Base-by-base conservation (phyloP, 768 basidiomycete genomes). In the Lactarius hatsudake region DNA sequence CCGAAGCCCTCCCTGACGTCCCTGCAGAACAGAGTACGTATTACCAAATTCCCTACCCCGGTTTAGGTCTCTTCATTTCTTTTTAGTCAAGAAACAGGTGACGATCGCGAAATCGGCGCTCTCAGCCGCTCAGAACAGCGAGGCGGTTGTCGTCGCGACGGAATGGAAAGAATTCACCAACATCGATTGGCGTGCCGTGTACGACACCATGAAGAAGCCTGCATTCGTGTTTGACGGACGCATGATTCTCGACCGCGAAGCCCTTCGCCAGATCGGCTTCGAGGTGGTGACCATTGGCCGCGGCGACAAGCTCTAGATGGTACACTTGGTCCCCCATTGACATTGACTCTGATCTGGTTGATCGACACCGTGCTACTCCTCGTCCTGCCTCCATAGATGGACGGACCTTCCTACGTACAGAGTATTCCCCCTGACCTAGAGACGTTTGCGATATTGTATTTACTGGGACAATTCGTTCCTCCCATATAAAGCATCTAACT, bases 111-210 rank as follows among this genome's bases (percentile, higher is more conserved):
- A 78, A 53, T 89, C 88, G 9, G 94, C 94, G 1, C 78, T 94
- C 64, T 93, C 94, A 72, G 97, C 96, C 5, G 95, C 93, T 81
- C 86, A 85, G 76, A 81, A 88, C 67, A 88, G 93, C 54, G 97
- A 98, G 76, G 96, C 94, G 4, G 87, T 99, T 70, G 93, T 98
- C 58, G 89, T 99, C 72, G 94, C 93, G 32, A 99, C 97, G 3
- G 96, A 96, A 79, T 97, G 95, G 96, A 93, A 90, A 77, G 96
- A 98, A 79, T 99, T 99, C 86, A 85, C 84, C 74, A 84, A 89
- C 45, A 91, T 99, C 71, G 88, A 96, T 79, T 99, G 97, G 97
- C 76, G 85, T 72, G 80, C 80, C 42, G 90, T 98, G 51, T 97
- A 98, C 79, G 77, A 80, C 60, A 79, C 82, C 74, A 98, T 98